Conservation (phyloP, 2,329 filamentous ascomycete species). For the Penicillium polonicum region DNA sequence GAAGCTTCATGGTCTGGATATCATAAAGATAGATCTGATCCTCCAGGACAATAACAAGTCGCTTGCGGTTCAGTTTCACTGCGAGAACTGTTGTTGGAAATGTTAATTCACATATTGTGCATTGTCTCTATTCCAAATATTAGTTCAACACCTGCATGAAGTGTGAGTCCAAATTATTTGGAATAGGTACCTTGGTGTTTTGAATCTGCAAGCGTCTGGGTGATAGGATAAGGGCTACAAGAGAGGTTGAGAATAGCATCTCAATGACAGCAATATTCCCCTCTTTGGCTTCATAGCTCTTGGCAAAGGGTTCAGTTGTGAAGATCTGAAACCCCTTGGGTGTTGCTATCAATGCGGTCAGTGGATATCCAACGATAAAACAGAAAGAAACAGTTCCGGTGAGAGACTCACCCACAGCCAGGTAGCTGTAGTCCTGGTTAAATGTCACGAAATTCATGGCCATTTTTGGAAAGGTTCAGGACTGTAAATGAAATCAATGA, state of each 20-base stretch:
- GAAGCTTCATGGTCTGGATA: conserved; percentile 95
- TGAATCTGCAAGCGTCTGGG: conserved; percentile 91
- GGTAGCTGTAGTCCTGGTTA: conserved; percentile 97
- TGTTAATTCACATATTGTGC: conserved; percentile 96
- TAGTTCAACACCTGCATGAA: conserved; percentile 10
- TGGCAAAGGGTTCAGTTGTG: conserved; percentile 92
- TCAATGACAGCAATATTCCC: conserved; percentile 95
- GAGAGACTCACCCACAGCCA: conserved; percentile 75
- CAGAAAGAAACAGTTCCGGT: background rate
- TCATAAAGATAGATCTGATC: conserved; percentile 98
- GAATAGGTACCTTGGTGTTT: conserved; percentile 80
- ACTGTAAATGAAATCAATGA: conserved; percentile 1
- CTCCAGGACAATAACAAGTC: conserved; percentile 88
- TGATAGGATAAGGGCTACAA: conserved; percentile 89
- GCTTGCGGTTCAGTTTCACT: conserved; percentile 89
- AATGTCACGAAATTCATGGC: conserved; percentile 97
- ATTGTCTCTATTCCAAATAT: conserved; percentile 54
- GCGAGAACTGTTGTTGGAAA: conserved; percentile 96
- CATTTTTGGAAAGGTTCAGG: conserved; percentile 50
- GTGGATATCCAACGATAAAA: conserved; percentile 2
- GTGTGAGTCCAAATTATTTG: background rate
- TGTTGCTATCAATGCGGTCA: conserved; percentile 61
- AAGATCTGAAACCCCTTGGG: conserved; percentile 94
- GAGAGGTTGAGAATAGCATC: conserved; percentile 97
- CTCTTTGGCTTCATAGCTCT: conserved; percentile 91